Conservation (phyloP, 2,329 filamentous ascomycete species). For the Eurotiales sp. region DNA sequence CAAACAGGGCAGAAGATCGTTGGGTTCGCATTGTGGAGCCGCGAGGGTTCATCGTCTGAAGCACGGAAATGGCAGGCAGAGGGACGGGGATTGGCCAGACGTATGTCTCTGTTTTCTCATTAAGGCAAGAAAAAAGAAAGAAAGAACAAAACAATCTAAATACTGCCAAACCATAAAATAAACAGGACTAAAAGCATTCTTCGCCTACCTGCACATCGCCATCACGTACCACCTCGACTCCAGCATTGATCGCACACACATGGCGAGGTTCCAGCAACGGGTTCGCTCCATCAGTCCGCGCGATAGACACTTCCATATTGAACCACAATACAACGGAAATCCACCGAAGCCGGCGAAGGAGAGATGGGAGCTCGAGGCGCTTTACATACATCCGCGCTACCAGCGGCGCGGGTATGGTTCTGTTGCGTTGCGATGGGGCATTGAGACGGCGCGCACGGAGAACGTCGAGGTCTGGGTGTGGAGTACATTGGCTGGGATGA, state of each 20-base stretch:
- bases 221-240: slow-evolving; percentile 12
- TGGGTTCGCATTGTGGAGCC: slow-evolving; percentile 13
- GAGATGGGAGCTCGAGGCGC: slow-evolving; percentile 13
- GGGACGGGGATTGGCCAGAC: background rate
- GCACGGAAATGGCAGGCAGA: slow-evolving; percentile 8
- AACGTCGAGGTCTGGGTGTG: slow-evolving; percentile 11
- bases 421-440: slow-evolving; percentile 5
- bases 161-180: background rate
- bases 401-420: slow-evolving; percentile 9
- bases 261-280: slow-evolving; percentile 2
- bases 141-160: too few species aligned
- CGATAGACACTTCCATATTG: too few species aligned
- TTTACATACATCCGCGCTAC: slow-evolving; percentile 10
- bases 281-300: background rate
- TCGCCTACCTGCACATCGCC: slow-evolving; percentile 1
- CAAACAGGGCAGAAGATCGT: background rate
- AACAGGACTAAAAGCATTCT: slow-evolving; percentile 3
- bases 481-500: slow-evolving; percentile 9
- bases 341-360: background rate
- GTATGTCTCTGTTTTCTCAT: background rate
- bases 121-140: background rate
- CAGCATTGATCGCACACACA: slow-evolving; percentile 11
- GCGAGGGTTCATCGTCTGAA: background rate
- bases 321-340: background rate
- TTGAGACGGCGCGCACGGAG: slow-evolving; percentile 3